Conservation (phyloP, 148 eudicot genomes). For the Gaultheria prostrata region DNA sequence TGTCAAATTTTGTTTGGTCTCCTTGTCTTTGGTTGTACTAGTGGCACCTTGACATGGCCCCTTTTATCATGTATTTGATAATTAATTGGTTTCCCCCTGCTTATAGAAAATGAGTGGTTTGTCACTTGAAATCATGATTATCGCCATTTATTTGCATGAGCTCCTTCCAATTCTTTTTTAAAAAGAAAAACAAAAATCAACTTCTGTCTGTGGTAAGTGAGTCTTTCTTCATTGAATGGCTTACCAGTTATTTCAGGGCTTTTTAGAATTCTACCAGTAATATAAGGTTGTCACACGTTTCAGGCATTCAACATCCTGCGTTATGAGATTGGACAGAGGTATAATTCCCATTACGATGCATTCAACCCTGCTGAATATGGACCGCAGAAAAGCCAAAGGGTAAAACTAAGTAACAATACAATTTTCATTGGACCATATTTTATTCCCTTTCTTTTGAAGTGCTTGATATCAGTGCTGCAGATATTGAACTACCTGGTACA, state of each 20-base stretch:
- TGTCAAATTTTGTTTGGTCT: conserved; percentile 6
- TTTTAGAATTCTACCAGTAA: conserved; percentile 15
- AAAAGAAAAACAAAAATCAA: background rate
- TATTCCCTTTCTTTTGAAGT: background rate
- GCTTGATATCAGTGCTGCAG: background rate
- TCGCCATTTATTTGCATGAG: background rate
- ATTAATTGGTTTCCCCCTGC: background rate
- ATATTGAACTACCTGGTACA: background rate
- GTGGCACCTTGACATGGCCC: background rate
- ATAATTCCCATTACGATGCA: conserved; percentile 84
- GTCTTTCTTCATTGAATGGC: background rate
- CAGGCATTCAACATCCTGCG: conserved; percentile 88
- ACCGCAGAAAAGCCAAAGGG: conserved; percentile 96
- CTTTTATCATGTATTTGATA: background rate
- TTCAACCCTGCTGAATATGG: conserved; percentile 91
- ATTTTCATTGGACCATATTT: background rate
- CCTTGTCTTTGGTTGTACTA: background rate
- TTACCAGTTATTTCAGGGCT: conserved; percentile 14
- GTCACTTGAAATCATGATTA: background rate
- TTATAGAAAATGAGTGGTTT: background rate
- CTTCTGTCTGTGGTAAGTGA: background rate
- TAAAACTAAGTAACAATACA: conserved; percentile 28
- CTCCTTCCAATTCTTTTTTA: background rate
- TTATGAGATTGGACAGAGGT: conserved; percentile 81
- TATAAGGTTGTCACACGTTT: conserved; percentile 33